These are phyloP conservation scores for Pontederia paniculata DNA, from an alignment of 176 grass and related monocot species.

Conservation along the genomic window DNA sequence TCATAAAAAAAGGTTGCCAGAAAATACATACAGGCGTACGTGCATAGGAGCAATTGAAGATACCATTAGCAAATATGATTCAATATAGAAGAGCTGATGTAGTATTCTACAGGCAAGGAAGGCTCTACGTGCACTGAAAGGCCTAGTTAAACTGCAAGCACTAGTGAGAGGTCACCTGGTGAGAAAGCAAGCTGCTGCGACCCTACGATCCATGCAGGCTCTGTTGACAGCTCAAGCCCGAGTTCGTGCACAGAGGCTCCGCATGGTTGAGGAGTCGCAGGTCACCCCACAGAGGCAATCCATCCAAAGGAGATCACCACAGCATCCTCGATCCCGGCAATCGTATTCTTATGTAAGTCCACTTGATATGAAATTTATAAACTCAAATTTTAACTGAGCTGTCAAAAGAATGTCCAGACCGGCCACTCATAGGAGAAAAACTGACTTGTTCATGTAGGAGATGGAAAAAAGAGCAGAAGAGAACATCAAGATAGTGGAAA, in stretches of 20 bases:
- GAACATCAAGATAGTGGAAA: constrained; percentile 66
- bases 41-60: not conserved
- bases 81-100: not conserved
- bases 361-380: not conserved
- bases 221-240: constrained; percentile 11
- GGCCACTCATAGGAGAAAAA: not conserved
- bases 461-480: constrained; percentile 58
- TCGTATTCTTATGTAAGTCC: not conserved
- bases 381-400: not conserved
- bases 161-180: constrained; percentile 17
- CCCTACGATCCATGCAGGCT: constrained; percentile 14
- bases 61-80: not conserved
- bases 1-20: too few relatives aligned
- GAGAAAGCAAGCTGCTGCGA: constrained; percentile 17
- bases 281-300: not conserved
- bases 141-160: constrained; percentile 22
- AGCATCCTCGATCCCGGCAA: not conserved
- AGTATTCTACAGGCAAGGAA: constrained; percentile 15
- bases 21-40: too few relatives aligned
- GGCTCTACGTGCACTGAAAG: constrained; percentile 19
- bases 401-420: not conserved
- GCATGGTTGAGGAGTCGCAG: constrained; percentile 3
- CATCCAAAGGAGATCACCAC: not conserved
- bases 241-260: constrained; percentile 12
- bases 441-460: constrained; percentile 26